phyloP scores from a whole-genome alignment of 371 early-diverging fungal genomes.

The Mortierella sp. region DNA sequence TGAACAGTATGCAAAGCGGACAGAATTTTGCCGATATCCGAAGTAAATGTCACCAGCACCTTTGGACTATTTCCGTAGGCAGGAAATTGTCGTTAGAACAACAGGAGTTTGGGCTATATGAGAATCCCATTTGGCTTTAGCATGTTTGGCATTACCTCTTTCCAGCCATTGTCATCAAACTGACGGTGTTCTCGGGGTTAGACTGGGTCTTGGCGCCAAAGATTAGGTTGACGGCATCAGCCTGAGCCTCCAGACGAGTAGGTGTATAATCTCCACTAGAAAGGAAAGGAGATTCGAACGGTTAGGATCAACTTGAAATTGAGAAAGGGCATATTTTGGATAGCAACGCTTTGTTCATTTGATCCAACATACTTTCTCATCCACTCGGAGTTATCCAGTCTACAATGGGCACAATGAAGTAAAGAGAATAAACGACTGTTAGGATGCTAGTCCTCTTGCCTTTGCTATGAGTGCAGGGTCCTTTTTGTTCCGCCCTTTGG shows the following conservation, averaged over 20 bases:
- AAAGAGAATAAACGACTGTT: constrained; percentile 1
- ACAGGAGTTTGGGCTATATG: neutral
- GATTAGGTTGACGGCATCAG: constrained; percentile 93
- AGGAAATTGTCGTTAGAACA: neutral
- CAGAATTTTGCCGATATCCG: constrained; percentile 92
- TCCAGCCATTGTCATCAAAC: constrained; percentile 96
- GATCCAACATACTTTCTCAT: constrained; percentile 82
- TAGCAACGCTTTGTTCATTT: neutral
- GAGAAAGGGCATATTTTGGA: neutral
- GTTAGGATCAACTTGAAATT: neutral
- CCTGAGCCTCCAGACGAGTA: constrained; percentile 94
- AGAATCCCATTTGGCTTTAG: neutral
- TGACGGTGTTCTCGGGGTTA: constrained; percentile 98
- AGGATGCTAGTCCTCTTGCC: neutral
- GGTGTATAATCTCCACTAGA: constrained; percentile 95
- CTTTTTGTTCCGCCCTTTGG: constrained; percentile 1
- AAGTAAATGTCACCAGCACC: constrained; percentile 92
- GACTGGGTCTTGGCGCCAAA: constrained; percentile 93
- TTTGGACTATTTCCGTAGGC: constrained; percentile 77
- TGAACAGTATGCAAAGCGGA: constrained; percentile 86
- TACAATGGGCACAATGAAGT: constrained; percentile 39
- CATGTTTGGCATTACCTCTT: constrained; percentile 69
- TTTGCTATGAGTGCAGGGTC: neutral
- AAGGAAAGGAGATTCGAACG: neutral
- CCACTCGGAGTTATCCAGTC: constrained; percentile 99